Evolutionary conservation across 257 asterid species (phyloP).

Genomic region (Voacanga thouarsii): DNA sequence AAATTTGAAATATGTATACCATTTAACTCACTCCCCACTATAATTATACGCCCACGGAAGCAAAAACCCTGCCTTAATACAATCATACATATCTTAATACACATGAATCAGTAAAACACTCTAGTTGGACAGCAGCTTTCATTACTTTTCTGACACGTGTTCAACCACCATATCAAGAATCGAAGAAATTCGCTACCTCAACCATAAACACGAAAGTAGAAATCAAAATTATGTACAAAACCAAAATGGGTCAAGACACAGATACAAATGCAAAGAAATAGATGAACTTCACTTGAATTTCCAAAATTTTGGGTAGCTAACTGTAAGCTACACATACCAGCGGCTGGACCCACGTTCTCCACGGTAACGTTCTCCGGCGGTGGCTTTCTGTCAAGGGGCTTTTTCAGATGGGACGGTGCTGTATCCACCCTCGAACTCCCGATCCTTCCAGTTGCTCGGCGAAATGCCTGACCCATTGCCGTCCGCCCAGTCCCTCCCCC

Average conservation of each 20-base stretch:
- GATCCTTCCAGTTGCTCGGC: conserved; percentile 92
- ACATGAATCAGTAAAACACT: neutral
- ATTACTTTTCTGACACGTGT: neutral
- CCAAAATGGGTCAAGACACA: neutral
- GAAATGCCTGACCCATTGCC: conserved; percentile 93
- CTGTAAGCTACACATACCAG: conserved; percentile 34
- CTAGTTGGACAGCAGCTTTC: neutral
- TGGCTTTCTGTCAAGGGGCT: conserved; percentile 41
- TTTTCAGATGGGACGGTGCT: conserved; percentile 49
- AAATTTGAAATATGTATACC: neutral
- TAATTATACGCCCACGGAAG: neutral
- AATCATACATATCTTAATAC: neutral
- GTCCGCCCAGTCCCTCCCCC: neutral
- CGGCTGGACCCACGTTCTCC: conserved; percentile 29
- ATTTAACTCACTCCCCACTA: neutral
- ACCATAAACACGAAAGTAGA: neutral
- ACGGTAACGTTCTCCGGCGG: conserved; percentile 31
- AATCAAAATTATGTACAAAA: neutral
- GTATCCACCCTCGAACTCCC: conserved; percentile 45
- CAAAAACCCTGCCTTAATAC: neutral
- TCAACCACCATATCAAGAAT: neutral
- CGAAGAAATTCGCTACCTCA: neutral
- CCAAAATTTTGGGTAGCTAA: neutral
- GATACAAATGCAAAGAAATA: neutral
- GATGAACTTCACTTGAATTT: neutral